Evolutionary conservation across 176 grass and related monocot species (phyloP).

Genomic region (Elymus sibiricus): DNA sequence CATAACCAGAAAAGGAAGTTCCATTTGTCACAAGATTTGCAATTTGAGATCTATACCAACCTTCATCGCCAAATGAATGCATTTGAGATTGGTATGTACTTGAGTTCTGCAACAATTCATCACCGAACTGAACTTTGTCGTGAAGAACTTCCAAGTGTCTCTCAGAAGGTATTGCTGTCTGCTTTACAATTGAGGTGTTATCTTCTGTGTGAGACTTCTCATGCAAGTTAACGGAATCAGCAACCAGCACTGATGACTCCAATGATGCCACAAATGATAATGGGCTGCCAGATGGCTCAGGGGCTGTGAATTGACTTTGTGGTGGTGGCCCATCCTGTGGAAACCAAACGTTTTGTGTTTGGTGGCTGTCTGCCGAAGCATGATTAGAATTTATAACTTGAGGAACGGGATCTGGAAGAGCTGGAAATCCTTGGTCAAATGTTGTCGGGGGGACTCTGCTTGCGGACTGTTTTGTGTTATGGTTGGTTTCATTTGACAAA

Average conservation of each 20-base stretch:
- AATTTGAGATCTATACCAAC: slow-evolving; percentile 35
- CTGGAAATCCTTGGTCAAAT: slow-evolving; percentile 45
- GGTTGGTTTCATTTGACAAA: slow-evolving; percentile 38
- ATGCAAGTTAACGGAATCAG: slow-evolving; percentile 35
- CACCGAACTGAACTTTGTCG: slow-evolving; percentile 43
- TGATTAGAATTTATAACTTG: slow-evolving; percentile 42
- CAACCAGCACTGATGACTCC: slow-evolving; percentile 28
- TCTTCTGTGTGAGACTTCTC: slow-evolving; percentile 48
- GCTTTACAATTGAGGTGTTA: slow-evolving; percentile 20
- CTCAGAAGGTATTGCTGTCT: slow-evolving; percentile 37
- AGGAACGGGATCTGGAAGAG: slow-evolving; percentile 43
- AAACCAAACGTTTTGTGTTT: slow-evolving; percentile 52
- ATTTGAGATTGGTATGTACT: slow-evolving; percentile 60
- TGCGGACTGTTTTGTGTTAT: slow-evolving; percentile 41
- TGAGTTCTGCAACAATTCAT: slow-evolving; percentile 47
- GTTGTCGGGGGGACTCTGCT: slow-evolving; percentile 28
- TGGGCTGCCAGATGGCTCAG: slow-evolving; percentile 25
- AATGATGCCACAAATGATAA: slow-evolving; percentile 27
- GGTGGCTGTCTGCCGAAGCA: slow-evolving; percentile 30
- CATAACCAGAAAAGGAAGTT: slow-evolving; percentile 2
- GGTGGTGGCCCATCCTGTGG: slow-evolving; percentile 38
- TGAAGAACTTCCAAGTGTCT: slow-evolving; percentile 47
- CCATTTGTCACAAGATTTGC: not conserved
- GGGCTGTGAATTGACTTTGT: slow-evolving; percentile 27
- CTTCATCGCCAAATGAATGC: slow-evolving; percentile 53